phyloP scores from a whole-genome alignment of 2,329 filamentous ascomycete species.

The Parastagonospora nodorum region DNA sequence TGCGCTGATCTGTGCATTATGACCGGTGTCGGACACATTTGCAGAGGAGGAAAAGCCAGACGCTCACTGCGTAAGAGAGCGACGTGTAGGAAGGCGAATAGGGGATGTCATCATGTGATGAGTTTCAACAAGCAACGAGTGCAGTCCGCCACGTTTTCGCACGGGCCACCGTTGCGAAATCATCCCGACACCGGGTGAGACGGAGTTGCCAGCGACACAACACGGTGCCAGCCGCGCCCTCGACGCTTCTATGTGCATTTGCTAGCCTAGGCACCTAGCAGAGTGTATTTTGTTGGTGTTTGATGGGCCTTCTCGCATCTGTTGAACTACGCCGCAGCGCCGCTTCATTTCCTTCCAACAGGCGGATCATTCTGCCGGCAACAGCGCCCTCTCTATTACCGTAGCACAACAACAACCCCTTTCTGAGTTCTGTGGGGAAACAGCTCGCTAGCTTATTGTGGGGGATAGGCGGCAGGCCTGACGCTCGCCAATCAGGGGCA shows the following conservation, averaged over 20 bases:
- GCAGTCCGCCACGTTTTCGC: constrained; percentile 25
- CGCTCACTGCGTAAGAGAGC: constrained; percentile 1
- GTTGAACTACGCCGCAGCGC: neutral
- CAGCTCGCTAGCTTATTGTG: constrained; percentile 18
- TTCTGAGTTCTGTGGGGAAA: constrained; percentile 7
- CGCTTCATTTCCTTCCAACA: neutral
- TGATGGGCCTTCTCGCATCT: neutral
- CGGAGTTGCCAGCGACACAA: constrained; percentile 16
- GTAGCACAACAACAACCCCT: neutral
- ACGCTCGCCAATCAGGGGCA: neutral
- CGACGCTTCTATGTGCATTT: constrained; percentile 9
- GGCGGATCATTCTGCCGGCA: neutral
- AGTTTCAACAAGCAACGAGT: constrained; percentile 11
- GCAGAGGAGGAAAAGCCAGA: neutral
- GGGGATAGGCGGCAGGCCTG: constrained; percentile 18
- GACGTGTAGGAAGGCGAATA: constrained; percentile 2
- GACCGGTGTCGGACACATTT: too few species aligned
- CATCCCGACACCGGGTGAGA: constrained; percentile 19
- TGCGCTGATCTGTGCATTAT: neutral
- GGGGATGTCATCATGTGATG: constrained; percentile 17
- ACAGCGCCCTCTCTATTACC: too few species aligned
- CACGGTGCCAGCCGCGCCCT: constrained; percentile 20
- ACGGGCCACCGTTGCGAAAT: constrained; percentile 8
- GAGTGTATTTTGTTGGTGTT: neutral
- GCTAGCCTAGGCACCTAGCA: neutral